Conservation (phyloP, 306 rosid species). For the Prosopis cineraria region DNA sequence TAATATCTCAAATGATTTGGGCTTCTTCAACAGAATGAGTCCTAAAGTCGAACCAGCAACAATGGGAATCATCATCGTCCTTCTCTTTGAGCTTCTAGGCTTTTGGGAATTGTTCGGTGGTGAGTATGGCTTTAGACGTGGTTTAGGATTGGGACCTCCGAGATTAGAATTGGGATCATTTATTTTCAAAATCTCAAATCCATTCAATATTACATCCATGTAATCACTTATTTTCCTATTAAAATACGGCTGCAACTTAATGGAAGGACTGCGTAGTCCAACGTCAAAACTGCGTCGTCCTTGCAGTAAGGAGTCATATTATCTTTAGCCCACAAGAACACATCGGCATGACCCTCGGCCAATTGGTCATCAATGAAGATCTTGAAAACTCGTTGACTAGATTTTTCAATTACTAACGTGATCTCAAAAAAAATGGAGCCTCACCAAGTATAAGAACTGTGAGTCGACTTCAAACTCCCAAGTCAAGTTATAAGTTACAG, state of each 20-base stretch:
- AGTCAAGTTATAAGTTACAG: neutral
- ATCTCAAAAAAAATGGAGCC: conserved; percentile 35
- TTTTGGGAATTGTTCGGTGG: neutral
- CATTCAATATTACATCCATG: neutral
- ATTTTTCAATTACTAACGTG: too few species aligned
- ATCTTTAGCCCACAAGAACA: neutral
- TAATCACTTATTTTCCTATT: neutral
- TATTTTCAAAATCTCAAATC: neutral
- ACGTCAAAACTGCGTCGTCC: conserved; percentile 16
- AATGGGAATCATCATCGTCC: too few species aligned
- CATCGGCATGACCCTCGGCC: neutral
- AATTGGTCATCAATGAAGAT: neutral
- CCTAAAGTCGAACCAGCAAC: neutral
- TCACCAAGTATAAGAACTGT: neutral
- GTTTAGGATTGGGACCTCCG: neutral
- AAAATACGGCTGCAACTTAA: neutral
- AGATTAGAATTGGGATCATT: neutral
- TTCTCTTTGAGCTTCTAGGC: too few species aligned
- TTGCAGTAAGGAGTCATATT: too few species aligned
- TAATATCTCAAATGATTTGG: too few species aligned
- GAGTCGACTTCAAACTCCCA: conserved; percentile 27
- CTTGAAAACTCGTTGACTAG: too few species aligned
- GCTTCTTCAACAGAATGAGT: too few species aligned
- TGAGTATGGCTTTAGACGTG: neutral
- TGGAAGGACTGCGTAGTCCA: neutral